A percentile compares a stretch with the other conserved stretches of the same genome.
Evolutionary conservation across 352 stramenopile genomes (phyloP).

Genomic region (Phytophthora litchii): DNA sequence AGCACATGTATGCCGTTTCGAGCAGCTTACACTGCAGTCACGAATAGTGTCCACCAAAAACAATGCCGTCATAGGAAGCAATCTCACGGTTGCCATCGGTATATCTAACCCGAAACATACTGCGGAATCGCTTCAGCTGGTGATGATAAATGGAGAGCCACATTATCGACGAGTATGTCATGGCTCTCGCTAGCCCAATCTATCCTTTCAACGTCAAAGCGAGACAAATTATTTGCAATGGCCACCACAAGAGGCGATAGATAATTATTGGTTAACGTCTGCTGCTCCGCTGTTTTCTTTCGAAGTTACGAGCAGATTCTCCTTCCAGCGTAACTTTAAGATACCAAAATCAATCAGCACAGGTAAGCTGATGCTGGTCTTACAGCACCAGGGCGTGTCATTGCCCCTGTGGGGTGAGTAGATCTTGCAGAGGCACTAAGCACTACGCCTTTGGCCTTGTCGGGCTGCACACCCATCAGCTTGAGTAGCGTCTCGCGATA

Average conservation of each 20-base stretch:
- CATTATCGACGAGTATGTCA: too few species aligned
- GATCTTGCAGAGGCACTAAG: conserved; percentile 19
- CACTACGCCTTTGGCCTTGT: conserved; percentile 29
- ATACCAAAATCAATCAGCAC: conserved; percentile 21
- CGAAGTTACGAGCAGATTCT: conserved; percentile 5
- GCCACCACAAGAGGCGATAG: conserved; percentile 17
- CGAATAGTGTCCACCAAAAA: too few species aligned
- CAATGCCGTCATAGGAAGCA: too few species aligned
- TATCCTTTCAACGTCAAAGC: too few species aligned
- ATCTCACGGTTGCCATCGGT: too few species aligned
- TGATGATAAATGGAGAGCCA: too few species aligned
- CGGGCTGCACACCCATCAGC: conserved; percentile 62
- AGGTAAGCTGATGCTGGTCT: neutral
- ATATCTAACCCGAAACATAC: too few species aligned
- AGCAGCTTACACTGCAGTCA: too few species aligned
- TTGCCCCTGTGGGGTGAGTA: conserved; percentile 3
- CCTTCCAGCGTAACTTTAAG: too few species aligned
- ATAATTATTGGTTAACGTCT: conserved; percentile 22
- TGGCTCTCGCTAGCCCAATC: too few species aligned
- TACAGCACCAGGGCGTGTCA: conserved; percentile 9
- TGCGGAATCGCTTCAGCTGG: too few species aligned
- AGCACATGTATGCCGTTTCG: too few species aligned
- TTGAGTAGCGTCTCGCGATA: conserved; percentile 75
- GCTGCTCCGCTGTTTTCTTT: conserved; percentile 13
- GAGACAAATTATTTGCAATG: conserved; percentile 6